Conservation (phyloP, 768 basidiomycete species). For the Termitomyces sp. region DNA sequence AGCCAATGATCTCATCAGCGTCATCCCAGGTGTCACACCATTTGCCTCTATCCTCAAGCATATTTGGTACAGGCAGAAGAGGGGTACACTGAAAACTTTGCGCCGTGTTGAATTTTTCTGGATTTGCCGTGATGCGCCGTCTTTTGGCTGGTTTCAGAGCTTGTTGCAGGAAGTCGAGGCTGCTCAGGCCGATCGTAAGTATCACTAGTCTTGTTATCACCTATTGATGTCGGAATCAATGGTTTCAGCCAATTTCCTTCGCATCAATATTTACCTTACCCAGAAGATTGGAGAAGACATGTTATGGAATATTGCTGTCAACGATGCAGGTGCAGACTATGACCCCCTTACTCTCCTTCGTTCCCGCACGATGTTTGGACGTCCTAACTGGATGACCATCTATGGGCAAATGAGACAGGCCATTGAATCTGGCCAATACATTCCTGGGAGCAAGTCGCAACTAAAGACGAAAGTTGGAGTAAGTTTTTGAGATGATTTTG, state of each 20-base stretch:
- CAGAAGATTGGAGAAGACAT: slow-evolving; percentile 82
- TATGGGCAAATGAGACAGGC: slow-evolving; percentile 69
- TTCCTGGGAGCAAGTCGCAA: slow-evolving; percentile 73
- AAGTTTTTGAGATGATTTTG: slow-evolving; percentile 23
- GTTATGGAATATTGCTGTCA: slow-evolving; percentile 89
- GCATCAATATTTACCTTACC: slow-evolving; percentile 88
- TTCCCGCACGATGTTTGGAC: slow-evolving; percentile 86
- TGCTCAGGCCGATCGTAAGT: slow-evolving; percentile 84
- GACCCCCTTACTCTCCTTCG: slow-evolving; percentile 87
- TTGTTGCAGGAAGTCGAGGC: slow-evolving; percentile 84
- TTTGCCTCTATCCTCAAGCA: slow-evolving; percentile 94
- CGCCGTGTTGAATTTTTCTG: slow-evolving; percentile 93
- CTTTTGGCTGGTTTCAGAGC: slow-evolving; percentile 96
- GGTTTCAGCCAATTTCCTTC: slow-evolving; percentile 76
- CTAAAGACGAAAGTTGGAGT: slow-evolving; percentile 83
- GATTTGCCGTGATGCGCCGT: slow-evolving; percentile 91
- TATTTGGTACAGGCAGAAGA: slow-evolving; percentile 90
- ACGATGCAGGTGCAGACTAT: slow-evolving; percentile 79
- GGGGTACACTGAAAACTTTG: slow-evolving; percentile 70
- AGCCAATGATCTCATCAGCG: slow-evolving; percentile 1
- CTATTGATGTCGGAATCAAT: slow-evolving; percentile 9
- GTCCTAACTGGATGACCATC: slow-evolving; percentile 85
- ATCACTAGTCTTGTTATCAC: not conserved
- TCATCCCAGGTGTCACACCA: slow-evolving; percentile 71
- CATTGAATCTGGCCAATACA: slow-evolving; percentile 78